Conservation (phyloP, 192 early-diverging fungal species). For the Linderina pennispora region DNA sequence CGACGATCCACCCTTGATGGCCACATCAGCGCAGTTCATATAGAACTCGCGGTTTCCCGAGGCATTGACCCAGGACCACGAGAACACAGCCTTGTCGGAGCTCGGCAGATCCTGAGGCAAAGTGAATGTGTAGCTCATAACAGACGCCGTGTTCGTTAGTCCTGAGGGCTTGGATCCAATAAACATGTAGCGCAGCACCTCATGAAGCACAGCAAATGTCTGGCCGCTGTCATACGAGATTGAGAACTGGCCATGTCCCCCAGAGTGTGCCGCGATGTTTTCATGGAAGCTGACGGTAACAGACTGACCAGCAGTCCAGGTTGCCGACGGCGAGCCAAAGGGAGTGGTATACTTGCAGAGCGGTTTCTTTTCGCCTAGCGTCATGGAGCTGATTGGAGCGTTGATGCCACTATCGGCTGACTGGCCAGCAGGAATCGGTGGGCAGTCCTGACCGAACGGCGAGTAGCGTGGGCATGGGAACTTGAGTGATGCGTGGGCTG, state of each 20-base stretch:
- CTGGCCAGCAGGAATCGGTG: conserved; percentile 19
- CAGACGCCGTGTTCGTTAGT: conserved; percentile 11
- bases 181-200: neutral
- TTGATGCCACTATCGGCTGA: conserved; percentile 17
- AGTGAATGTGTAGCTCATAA: conserved; percentile 4
- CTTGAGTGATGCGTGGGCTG: conserved; percentile 1
- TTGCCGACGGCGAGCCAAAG: conserved; percentile 2
- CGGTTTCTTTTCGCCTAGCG: conserved; percentile 1
- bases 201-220: conserved; percentile 28
- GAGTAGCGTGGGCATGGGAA: conserved; percentile 9
- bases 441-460: conserved; percentile 6
- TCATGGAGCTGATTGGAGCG: conserved; percentile 9
- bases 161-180: conserved; percentile 1
- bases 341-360: conserved; percentile 21
- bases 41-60: neutral
- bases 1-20: conserved; percentile 4
- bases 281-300: conserved; percentile 1
- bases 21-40: conserved; percentile 27
- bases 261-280: conserved; percentile 12
- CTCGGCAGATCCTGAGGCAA: conserved; percentile 27
- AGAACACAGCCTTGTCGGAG: conserved; percentile 1
- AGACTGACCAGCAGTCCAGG: neutral
- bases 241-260: conserved; percentile 43
- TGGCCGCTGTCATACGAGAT: conserved; percentile 28
- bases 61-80: neutral